Evolutionary conservation across 495 filamentous ascomycete genomes (phyloP).

Genomic region (Thermothielavioides terrestris): DNA sequence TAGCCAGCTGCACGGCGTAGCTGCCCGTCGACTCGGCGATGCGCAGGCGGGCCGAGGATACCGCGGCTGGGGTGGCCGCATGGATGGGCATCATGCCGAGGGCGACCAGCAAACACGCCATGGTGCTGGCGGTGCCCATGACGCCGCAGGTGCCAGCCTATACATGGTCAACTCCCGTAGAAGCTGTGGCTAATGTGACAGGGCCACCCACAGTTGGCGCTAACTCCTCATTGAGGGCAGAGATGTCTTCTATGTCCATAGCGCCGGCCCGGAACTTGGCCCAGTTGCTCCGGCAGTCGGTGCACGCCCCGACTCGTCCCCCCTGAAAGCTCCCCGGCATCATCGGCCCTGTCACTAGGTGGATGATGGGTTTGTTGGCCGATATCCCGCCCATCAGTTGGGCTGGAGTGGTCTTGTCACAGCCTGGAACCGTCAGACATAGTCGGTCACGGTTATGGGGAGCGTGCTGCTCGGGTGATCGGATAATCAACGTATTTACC

Average conservation of each 20-base stretch:
- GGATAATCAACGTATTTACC: no score
- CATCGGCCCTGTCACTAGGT: constrained; percentile 59
- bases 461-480: no score
- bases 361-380: constrained; percentile 57
- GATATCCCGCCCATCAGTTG: constrained; percentile 64
- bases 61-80: constrained; percentile 52
- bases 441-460: no score
- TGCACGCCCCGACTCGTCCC: constrained; percentile 53
- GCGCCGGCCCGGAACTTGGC: constrained; percentile 51
- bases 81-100: constrained; percentile 57
- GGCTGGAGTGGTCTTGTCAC: constrained; percentile 61
- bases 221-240: constrained; percentile 57
- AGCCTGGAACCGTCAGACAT: constrained; percentile 33
- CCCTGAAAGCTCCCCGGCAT: constrained; percentile 55
- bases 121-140: constrained; percentile 63
- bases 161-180: not conserved
- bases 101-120: constrained; percentile 56
- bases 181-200: no score
- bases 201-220: constrained; percentile 51
- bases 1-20: constrained; percentile 38
- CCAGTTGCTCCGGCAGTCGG: constrained; percentile 61
- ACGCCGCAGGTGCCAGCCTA: constrained; percentile 60
- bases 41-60: constrained; percentile 54
- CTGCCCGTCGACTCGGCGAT: constrained; percentile 57
- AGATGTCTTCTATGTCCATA: constrained; percentile 59